Percentiles rank a stretch among this genome's conserved stretches.
phyloP scores from a whole-genome alignment of 2,329 filamentous ascomycete genomes.

The Stachybotrys chartarum region DNA sequence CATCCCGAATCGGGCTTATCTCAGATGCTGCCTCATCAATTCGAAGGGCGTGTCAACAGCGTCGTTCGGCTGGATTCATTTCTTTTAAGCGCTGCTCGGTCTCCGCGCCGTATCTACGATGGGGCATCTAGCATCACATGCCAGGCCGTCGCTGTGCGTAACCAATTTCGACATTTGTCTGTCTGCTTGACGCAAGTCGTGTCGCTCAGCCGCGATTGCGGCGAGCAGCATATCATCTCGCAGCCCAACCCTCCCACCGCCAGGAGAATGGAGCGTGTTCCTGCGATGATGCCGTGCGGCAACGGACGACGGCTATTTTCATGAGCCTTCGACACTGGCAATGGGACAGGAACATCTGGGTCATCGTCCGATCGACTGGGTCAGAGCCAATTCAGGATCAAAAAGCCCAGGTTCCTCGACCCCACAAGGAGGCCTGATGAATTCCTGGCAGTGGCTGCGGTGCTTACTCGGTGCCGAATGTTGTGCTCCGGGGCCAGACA shows the following conservation, averaged over 20 bases:
- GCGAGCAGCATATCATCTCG: neutral
- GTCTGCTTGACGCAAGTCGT: no score
- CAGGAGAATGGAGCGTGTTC: neutral
- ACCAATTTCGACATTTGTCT: no score
- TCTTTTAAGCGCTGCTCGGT: neutral
- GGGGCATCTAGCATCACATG: neutral
- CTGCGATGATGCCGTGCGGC: neutral
- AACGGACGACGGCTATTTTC: neutral
- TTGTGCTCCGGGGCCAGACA: neutral
- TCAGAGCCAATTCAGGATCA: neutral
- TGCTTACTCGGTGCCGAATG: neutral
- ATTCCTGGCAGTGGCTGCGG: neutral
- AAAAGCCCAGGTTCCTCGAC: neutral
- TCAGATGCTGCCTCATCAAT: neutral
- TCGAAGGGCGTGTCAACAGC: neutral
- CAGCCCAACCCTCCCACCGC: neutral
- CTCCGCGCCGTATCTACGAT: neutral
- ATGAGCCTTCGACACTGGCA: no score
- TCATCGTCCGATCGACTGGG: neutral
- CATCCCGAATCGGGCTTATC: neutral
- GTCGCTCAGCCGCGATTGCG: no score
- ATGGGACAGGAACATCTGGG: neutral
- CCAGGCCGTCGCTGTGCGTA: neutral
- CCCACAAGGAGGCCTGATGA: neutral
- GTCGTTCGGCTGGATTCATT: neutral